Base-by-base conservation (phyloP, 2,329 filamentous ascomycete genomes). In the Colletotrichum scovillei region DNA sequence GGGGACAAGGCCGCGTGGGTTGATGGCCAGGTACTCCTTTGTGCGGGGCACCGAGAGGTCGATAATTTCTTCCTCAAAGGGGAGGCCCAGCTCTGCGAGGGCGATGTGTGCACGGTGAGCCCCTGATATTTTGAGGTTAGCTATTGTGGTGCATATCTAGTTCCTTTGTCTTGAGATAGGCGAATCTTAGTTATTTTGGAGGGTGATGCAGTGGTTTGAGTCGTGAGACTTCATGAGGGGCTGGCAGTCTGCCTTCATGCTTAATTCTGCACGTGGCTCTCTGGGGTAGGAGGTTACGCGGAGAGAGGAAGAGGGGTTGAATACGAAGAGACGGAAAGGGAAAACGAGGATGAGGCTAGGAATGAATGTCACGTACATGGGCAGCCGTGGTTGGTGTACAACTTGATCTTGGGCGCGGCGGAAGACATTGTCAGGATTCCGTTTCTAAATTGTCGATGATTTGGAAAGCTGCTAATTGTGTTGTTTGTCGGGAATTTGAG, bases 1-100 rank as follows among this genome's bases (percentile, higher is more conserved):
- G 0, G 94, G 94, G 5, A 97, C 93, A 3, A 95, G 89, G 16
- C 94, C 94, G 69, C 93, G 91, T 76, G 94, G 93, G 84, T 96
- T 95, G 80, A 97, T 84, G 64, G 92, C 86, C 9, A 97, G 88
- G 80, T 96, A 97, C 86, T 92, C 94, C 49, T 89, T 85, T 32
- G 92, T 91, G 11, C 94, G 90, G 0, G 94, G 94, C 11, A 82
- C 88, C 76, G 84, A 82, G 59, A 97, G 87, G 80, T 96, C 92
- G 77, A 97, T 93, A 70, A 91, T 89, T 73, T 93, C 91, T 76
- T 94, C 91, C 70, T 94, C 91, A 77, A 90, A 94, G 0, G 89
- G 85, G 35, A 95, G 79, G 12, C 87, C 86, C 14, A 93, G 88
- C 79, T 95, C 93, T 35, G 88, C 86, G 30, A 95, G 87, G 6